Evolutionary conservation across 352 stramenopile species (phyloP), one percentile per base, ranked within the genome.

Genomic region (Phytopythium delawarense): DNA sequence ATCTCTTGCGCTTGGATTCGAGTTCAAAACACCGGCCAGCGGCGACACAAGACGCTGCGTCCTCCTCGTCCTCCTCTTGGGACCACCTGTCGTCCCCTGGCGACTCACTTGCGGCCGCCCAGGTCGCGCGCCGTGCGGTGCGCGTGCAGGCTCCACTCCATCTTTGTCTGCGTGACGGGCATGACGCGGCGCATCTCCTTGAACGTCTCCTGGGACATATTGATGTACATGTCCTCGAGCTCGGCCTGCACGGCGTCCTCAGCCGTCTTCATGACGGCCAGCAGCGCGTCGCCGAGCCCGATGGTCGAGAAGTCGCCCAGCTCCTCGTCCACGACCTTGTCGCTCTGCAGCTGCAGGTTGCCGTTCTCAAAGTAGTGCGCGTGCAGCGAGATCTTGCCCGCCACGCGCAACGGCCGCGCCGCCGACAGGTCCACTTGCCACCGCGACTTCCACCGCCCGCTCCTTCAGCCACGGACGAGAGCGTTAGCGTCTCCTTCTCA

Each of bases 281-380:
- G 60, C 34, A 96, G 61, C 34, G 86, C 81, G 23, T 91, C 78
- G 54, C 76, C 84, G 25, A 96, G 60, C 9, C 69, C 78, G 8
- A 72, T 72, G 16, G 74, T 34, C 20, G 70, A 60, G 13, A 76
- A 58, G 21, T 81, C 81, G 13, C 66, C 62, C 16, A 94, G 66
- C 40, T 79, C 75, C 28, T 89, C 72, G 18, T 84, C 75, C 30
- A 96, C 63, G 4, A 72, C 57, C 64, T 96, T 97, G 60, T 75
- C 70, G 53, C 76, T 92, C 64, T 96, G 84, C 45, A 98, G 66
- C 76, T 98, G 92, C 51, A 98, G 72, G 66, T 98, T 98, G 35
- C 93, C 94, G 72, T 98, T 97, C 78, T 98, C 94, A 79, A 98
- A 98, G 76, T 98, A 98, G 74, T 98, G 94, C 32, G 95, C 91